phyloP scores from a whole-genome alignment of 352 stramenopile genomes.

The Phytophthora brassicae region DNA sequence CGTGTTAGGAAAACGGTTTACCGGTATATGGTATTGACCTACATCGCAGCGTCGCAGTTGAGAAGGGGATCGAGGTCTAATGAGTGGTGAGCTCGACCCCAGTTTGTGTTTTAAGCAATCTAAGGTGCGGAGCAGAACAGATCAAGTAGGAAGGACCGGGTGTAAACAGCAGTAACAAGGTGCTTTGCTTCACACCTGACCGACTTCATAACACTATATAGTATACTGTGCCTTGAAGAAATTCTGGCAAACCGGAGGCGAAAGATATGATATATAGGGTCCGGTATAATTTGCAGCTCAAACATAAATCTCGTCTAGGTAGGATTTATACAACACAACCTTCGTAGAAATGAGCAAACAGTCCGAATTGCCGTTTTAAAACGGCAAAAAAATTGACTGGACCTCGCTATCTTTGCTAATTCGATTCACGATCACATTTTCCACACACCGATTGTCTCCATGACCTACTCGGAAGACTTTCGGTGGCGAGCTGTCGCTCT shows the following conservation, averaged over 20 bases:
- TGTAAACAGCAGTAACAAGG: not conserved
- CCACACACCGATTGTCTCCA: not conserved
- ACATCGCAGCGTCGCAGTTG: not conserved
- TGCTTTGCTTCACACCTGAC: too few species aligned
- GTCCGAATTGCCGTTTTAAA: not conserved
- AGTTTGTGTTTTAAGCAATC: not conserved
- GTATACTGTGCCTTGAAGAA: too few species aligned
- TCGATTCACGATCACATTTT: not conserved
- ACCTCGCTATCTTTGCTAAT: not conserved
- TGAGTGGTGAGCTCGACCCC: not conserved
- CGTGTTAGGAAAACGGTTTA: not conserved
- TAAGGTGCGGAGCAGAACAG: not conserved
- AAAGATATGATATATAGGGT: too few species aligned
- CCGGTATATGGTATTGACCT: not conserved
- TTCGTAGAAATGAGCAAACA: too few species aligned
- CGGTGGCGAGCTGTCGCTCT: conserved; percentile 1
- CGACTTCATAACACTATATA: too few species aligned
- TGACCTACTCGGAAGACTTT: conserved; percentile 7
- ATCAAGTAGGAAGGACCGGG: not conserved
- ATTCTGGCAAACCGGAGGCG: too few species aligned
- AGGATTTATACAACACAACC: too few species aligned
- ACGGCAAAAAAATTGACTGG: not conserved
- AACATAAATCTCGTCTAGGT: too few species aligned
- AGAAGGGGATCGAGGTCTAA: not conserved
- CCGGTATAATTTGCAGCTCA: too few species aligned